Percentiles rank a stretch among this genome's conserved stretches.
These are phyloP conservation scores for Cyberlindnera maritima DNA, from an alignment of 805 yeast genomes.

Conservation along the genomic window DNA sequence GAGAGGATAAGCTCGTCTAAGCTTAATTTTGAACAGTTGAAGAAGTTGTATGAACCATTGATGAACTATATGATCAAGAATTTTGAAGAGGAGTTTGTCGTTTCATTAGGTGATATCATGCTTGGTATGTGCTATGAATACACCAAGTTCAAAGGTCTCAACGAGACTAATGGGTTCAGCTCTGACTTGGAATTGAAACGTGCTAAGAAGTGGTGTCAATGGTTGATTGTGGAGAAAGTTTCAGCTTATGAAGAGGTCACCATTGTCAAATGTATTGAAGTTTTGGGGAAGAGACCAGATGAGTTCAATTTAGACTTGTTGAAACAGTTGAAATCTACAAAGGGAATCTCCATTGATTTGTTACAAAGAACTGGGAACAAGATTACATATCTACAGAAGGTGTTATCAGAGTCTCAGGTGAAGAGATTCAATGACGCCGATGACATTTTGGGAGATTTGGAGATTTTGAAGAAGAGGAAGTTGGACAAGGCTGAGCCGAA, in stretches of 20 bases:
- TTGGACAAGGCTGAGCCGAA: slow-evolving; percentile 4
- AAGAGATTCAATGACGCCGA: slow-evolving; percentile 16
- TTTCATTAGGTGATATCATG: slow-evolving; percentile 19
- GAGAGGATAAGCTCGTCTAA: slow-evolving; percentile 34
- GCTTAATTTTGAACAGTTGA: slow-evolving; percentile 25
- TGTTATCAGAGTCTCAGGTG: slow-evolving; percentile 3
- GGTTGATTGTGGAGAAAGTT: slow-evolving; percentile 12
- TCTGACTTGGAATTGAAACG: slow-evolving; percentile 10
- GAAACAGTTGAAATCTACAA: slow-evolving; percentile 4
- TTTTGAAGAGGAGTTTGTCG: slow-evolving; percentile 23
- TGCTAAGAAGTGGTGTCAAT: slow-evolving; percentile 17
- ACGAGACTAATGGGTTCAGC: neutral
- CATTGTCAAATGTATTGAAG: slow-evolving; percentile 11
- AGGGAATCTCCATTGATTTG: neutral
- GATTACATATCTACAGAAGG: neutral
- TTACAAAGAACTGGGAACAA: neutral
- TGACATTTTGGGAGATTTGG: slow-evolving; percentile 30
- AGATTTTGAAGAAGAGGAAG: slow-evolving; percentile 28
- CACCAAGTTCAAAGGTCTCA: slow-evolving; percentile 12
- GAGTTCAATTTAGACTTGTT: slow-evolving; percentile 10
- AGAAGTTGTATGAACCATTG: slow-evolving; percentile 31
- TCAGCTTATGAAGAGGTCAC: neutral
- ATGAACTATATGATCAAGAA: slow-evolving; percentile 14
- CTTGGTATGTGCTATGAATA: slow-evolving; percentile 14
- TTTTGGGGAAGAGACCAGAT: slow-evolving; percentile 17